Percentiles rank a stretch among this genome's conserved stretches.
Evolutionary conservation across 345 rosid genomes (phyloP).

Genomic region (Camelina hispida): DNA sequence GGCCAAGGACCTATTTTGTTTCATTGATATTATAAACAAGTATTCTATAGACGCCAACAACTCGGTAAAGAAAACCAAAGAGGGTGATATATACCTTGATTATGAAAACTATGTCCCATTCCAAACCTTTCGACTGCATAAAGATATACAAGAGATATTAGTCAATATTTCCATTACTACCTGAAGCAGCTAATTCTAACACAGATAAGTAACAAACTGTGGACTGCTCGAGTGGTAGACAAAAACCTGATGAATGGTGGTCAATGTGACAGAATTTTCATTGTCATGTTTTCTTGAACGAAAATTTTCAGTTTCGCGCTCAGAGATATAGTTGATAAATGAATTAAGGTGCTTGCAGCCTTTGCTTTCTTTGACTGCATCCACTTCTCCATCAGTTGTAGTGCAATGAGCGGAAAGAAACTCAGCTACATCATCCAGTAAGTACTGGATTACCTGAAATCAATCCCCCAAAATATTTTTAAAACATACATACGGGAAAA

Average conservation of each 20-base stretch:
- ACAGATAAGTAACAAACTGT: conserved; percentile 17
- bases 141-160: conserved; percentile 27
- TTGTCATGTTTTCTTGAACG: conserved; percentile 72
- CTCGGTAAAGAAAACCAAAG: conserved; percentile 10
- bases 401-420: conserved; percentile 61
- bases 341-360: conserved; percentile 67
- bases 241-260: conserved; percentile 95
- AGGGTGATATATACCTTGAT: conserved; percentile 66
- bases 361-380: conserved; percentile 47
- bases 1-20: background rate
- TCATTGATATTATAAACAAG: background rate
- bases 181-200: conserved; percentile 28
- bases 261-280: conserved; percentile 81
- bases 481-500: conserved; percentile 7
- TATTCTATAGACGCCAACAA: conserved; percentile 18
- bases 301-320: conserved; percentile 79
- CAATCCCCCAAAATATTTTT: conserved; percentile 16
- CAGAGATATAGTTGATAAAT: conserved; percentile 64
- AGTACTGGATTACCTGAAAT: conserved; percentile 80
- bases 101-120: conserved; percentile 94
- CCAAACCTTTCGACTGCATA: conserved; percentile 96
- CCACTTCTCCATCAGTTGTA: conserved; percentile 48
- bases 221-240: conserved; percentile 17
- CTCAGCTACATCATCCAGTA: conserved; percentile 83
- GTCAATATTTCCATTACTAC: conserved; percentile 24